These are phyloP conservation scores for Venturiaceae sp. DNA, from an alignment of 2,329 filamentous ascomycete species.

Conservation along the genomic window DNA sequence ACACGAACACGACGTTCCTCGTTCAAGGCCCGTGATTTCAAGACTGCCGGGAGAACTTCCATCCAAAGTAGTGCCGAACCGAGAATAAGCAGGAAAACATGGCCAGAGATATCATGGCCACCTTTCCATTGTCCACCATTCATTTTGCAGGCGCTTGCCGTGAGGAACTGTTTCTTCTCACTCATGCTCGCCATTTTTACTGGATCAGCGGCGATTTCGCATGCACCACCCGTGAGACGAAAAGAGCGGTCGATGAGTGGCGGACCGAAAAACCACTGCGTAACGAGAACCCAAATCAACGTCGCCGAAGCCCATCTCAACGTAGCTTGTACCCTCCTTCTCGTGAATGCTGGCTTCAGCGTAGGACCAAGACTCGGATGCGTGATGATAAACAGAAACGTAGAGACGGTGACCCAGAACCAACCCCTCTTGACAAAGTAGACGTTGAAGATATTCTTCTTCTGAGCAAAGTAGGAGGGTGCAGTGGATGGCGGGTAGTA, in stretches of 20 bases:
- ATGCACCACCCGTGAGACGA: slow-evolving; percentile 76
- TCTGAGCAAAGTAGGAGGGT: slow-evolving; percentile 86
- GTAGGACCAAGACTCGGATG: slow-evolving; percentile 50
- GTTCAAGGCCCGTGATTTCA: slow-evolving; percentile 33
- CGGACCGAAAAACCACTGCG: slow-evolving; percentile 95
- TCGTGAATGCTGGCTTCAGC: slow-evolving; percentile 26
- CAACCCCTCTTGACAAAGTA: slow-evolving; percentile 94
- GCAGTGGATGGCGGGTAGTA: slow-evolving; percentile 45
- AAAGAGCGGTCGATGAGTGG: slow-evolving; percentile 86
- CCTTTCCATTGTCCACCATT: slow-evolving; percentile 78
- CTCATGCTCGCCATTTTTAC: slow-evolving; percentile 35
- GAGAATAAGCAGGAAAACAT: slow-evolving; percentile 85
- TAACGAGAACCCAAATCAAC: slow-evolving; percentile 71
- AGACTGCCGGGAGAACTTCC: slow-evolving; percentile 59
- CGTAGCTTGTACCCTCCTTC: slow-evolving; percentile 46
- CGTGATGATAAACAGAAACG: slow-evolving; percentile 57
- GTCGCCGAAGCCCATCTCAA: slow-evolving; percentile 66
- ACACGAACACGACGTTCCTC: slow-evolving; percentile 58
- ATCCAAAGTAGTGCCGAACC: slow-evolving; percentile 73
- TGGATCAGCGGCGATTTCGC: slow-evolving; percentile 49
- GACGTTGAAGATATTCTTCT: slow-evolving; percentile 84
- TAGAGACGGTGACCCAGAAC: slow-evolving; percentile 77
- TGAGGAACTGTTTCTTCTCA: slow-evolving; percentile 27
- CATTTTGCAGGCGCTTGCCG: slow-evolving; percentile 67
- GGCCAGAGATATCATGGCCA: slow-evolving; percentile 93